Conservation (phyloP, 2,329 filamentous ascomycete genomes). For the Trichoderma cornu-damae region DNA sequence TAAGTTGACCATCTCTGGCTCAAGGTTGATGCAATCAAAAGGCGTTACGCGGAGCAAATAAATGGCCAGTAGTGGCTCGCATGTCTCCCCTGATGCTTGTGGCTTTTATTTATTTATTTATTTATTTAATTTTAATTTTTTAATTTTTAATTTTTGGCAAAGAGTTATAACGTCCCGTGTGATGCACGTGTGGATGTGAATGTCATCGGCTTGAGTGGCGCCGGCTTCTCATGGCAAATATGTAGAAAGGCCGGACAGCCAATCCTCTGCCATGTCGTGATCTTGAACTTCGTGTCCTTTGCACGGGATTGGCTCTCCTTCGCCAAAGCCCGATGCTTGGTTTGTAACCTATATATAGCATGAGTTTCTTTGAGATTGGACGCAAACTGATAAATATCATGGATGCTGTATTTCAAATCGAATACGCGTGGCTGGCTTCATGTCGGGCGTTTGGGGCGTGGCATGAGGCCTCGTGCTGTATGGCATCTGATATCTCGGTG, state of each 20-base stretch:
- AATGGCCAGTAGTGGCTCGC: not conserved
- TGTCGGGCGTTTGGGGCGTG: not conserved
- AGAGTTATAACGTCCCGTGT: not conserved
- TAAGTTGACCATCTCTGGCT: not conserved
- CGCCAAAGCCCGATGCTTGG: not conserved
- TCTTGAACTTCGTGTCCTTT: slow-evolving; percentile 1
- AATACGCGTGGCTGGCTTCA: not conserved
- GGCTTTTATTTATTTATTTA: too few species aligned
- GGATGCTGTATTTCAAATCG: not conserved
- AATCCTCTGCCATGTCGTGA: slow-evolving; percentile 1
- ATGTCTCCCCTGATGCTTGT: not conserved
- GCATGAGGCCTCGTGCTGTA: not conserved
- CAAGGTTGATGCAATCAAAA: not conserved
- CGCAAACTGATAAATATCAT: not conserved
- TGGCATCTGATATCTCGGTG: not conserved
- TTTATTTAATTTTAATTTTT: too few species aligned
- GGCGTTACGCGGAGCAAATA: not conserved
- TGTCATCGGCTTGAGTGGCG: slow-evolving; percentile 5
- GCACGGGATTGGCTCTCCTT: not conserved
- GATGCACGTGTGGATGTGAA: slow-evolving; percentile 11
- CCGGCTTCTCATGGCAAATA: not conserved
- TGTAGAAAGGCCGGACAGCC: not conserved
- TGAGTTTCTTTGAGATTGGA: too few species aligned
- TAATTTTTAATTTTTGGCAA: too few species aligned
- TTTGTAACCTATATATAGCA: not conserved